phyloP scores from a whole-genome alignment of 495 filamentous ascomycete genomes.

The Echria macrotheca region DNA sequence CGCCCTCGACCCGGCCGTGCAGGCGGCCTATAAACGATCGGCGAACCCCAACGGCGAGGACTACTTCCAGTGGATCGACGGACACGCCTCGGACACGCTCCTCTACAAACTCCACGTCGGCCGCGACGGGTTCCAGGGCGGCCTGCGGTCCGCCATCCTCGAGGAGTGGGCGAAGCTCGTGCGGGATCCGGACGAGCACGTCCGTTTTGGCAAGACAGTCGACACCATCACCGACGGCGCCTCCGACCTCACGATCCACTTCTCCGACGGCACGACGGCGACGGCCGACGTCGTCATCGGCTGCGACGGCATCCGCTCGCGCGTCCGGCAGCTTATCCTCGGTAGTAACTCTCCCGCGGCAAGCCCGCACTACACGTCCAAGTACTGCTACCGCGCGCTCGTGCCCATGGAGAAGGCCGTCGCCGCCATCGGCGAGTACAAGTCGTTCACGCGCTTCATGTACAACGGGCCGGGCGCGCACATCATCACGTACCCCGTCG shows the following conservation, averaged over 20 bases:
- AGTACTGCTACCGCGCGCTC: conserved; percentile 41
- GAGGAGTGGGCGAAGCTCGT: conserved; percentile 37
- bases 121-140: conserved; percentile 38
- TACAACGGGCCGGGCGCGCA: conserved; percentile 38
- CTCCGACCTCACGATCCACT: conserved; percentile 22
- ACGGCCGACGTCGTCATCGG: conserved; percentile 38
- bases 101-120: conserved; percentile 33
- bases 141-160: conserved; percentile 36
- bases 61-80: conserved; percentile 42
- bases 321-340: conserved; percentile 31
- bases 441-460: conserved; percentile 33
- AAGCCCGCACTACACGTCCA: conserved; percentile 30
- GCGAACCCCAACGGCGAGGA: conserved; percentile 36
- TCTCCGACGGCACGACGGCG: conserved; percentile 31
- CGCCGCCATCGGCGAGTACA: conserved; percentile 22
- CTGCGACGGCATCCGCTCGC: conserved; percentile 42
- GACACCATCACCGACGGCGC: conserved; percentile 8
- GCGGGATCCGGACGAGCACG: not conserved
- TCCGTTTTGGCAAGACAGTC: conserved; percentile 34
- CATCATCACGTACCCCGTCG: conserved; percentile 37
- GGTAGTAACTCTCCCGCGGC: conserved; percentile 11
- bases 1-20: conserved; percentile 38
- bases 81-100: conserved; percentile 24
- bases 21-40: conserved; percentile 30
- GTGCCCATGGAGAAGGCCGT: conserved; percentile 33